Conservation (phyloP, 2,329 filamentous ascomycete species). For the Calonectria ilicicola region DNA sequence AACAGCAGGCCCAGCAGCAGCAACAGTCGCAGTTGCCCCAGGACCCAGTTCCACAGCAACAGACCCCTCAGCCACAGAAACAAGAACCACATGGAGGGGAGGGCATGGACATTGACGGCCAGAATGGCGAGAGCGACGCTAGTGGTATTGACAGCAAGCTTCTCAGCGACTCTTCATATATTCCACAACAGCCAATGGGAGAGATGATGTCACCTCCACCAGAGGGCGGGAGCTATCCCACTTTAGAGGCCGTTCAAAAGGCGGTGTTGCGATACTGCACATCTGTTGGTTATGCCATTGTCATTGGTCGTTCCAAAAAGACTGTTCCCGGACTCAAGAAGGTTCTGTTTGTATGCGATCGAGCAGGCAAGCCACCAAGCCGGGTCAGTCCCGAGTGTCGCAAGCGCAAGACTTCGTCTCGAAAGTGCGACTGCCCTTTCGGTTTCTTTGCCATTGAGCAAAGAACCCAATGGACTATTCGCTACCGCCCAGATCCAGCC, state of each 20-base stretch:
- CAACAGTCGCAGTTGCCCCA: slow-evolving; percentile 38
- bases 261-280: slow-evolving; percentile 74
- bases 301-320: slow-evolving; percentile 77
- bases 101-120: slow-evolving; percentile 65
- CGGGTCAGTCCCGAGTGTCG: slow-evolving; percentile 73
- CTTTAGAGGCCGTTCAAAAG: slow-evolving; percentile 73
- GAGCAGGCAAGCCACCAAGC: slow-evolving; percentile 71
- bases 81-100: slow-evolving; percentile 59
- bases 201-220: slow-evolving; percentile 72
- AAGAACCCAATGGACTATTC: slow-evolving; percentile 74
- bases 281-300: slow-evolving; percentile 75
- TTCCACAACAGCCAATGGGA: slow-evolving; percentile 67
- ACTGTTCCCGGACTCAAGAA: slow-evolving; percentile 76
- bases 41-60: slow-evolving; percentile 43
- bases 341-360: slow-evolving; percentile 75
- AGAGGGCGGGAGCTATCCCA: slow-evolving; percentile 73
- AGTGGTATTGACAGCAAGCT: slow-evolving; percentile 61
- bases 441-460: slow-evolving; percentile 79
- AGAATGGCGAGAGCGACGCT: slow-evolving; percentile 59
- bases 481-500: slow-evolving; percentile 69
- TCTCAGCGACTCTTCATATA: slow-evolving; percentile 62
- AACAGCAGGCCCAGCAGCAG: slow-evolving; percentile 41
- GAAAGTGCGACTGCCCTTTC: slow-evolving; percentile 76
- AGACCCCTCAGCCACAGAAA: slow-evolving; percentile 50
- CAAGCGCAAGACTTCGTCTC: slow-evolving; percentile 75